Percentiles rank a stretch among this genome's conserved stretches.
phyloP scores from a whole-genome alignment of 2,329 filamentous ascomycete species.

The Chaetomium olivaceum region DNA sequence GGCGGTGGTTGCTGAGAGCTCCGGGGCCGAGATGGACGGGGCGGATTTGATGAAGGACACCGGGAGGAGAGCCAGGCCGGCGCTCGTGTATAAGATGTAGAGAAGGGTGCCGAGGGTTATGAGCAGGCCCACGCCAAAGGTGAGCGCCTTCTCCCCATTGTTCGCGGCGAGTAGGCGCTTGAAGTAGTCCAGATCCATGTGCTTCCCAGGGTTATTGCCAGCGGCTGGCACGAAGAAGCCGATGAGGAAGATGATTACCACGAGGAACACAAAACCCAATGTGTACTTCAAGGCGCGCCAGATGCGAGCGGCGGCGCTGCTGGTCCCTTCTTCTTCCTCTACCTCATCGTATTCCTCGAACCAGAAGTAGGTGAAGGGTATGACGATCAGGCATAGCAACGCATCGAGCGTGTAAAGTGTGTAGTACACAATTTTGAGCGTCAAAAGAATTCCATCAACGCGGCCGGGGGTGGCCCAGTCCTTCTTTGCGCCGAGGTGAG shows the following conservation, averaged over 20 bases:
- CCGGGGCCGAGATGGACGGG: constrained; percentile 79
- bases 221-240: constrained; percentile 92
- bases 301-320: constrained; percentile 69
- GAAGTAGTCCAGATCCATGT: constrained; percentile 89
- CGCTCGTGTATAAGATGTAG: constrained; percentile 85
- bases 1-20: constrained; percentile 73
- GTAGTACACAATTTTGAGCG: constrained; percentile 89
- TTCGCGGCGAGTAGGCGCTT: constrained; percentile 80
- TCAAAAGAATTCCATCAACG: constrained; percentile 74
- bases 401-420: constrained; percentile 89
- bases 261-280: constrained; percentile 74
- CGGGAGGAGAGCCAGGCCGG: constrained; percentile 84
- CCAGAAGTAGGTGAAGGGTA: constrained; percentile 97
- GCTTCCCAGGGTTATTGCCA: constrained; percentile 62
- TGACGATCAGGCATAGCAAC: constrained; percentile 80
- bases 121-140: constrained; percentile 85
- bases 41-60: constrained; percentile 90
- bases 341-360: constrained; percentile 97
- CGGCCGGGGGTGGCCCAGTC: constrained; percentile 87
- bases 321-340: constrained; percentile 74
- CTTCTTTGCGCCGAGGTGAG: constrained; percentile 78
- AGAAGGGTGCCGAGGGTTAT: constrained; percentile 83
- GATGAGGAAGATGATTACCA: constrained; percentile 81
- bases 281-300: constrained; percentile 92
- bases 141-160: constrained; percentile 87